phyloP scores from a whole-genome alignment of 768 basidiomycete species.

The Phylloporus sp. region DNA sequence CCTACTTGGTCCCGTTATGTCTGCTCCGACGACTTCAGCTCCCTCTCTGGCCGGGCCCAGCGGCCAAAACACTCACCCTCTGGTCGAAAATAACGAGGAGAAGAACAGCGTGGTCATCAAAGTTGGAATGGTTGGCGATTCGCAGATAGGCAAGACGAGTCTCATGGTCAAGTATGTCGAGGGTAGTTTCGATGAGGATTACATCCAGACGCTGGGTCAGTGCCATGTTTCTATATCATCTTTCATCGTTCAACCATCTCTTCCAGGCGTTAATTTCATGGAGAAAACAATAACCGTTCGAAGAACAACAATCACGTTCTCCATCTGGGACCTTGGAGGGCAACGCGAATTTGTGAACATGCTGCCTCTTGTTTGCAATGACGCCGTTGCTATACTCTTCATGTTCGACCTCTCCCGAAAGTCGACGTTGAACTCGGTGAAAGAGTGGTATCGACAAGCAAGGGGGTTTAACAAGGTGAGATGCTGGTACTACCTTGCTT shows the following conservation, averaged over 20 bases:
- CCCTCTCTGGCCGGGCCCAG: conserved; percentile 47
- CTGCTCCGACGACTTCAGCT: conserved; percentile 47
- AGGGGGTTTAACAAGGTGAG: conserved; percentile 97
- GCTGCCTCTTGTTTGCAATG: conserved; percentile 97
- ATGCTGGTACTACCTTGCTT: neutral
- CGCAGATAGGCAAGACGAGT: conserved; percentile 98
- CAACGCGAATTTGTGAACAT: conserved; percentile 99
- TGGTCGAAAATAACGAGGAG: conserved; percentile 63
- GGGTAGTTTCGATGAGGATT: conserved; percentile 98
- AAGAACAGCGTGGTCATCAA: conserved; percentile 94
- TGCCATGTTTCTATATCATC: conserved; percentile 5
- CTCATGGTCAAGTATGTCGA: conserved; percentile 99
- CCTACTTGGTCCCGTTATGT: conserved; percentile 36
- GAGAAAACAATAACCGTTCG: conserved; percentile 99
- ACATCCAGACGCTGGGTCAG: conserved; percentile 97
- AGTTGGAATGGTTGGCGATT: conserved; percentile 99
- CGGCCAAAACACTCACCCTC: conserved; percentile 47
- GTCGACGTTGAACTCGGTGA: conserved; percentile 95
- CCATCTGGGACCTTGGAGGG: conserved; percentile 97
- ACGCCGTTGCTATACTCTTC: conserved; percentile 99
- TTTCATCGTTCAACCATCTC: conserved; percentile 8
- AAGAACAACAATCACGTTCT: conserved; percentile 98
- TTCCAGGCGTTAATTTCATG: conserved; percentile 95
- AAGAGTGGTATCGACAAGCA: conserved; percentile 99
- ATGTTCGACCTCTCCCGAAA: conserved; percentile 99